Conservation (phyloP, 768 basidiomycete genomes). For the Kwoniella dendrophila region DNA sequence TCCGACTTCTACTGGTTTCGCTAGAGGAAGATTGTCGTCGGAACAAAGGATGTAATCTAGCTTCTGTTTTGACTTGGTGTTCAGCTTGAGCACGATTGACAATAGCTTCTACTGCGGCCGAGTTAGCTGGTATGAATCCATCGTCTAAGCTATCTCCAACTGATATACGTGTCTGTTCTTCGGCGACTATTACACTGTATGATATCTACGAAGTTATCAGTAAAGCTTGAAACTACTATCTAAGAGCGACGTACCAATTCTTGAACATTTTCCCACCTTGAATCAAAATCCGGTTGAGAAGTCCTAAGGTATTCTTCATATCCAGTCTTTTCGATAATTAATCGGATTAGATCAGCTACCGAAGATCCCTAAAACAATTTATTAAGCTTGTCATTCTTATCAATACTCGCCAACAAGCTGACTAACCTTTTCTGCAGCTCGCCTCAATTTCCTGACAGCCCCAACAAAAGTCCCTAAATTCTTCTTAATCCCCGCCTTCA, state of each 20-base stretch:
- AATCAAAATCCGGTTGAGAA: constrained; percentile 69
- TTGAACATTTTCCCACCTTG: constrained; percentile 80
- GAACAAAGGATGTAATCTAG: constrained; percentile 44
- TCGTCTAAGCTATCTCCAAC: constrained; percentile 50
- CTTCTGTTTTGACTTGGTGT: constrained; percentile 24
- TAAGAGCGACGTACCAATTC: constrained; percentile 61
- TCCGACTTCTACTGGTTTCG: constrained; percentile 13
- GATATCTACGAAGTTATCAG: constrained; percentile 42
- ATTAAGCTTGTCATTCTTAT: neutral
- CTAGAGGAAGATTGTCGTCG: constrained; percentile 21
- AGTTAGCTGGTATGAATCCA: constrained; percentile 37
- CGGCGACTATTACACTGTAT: constrained; percentile 50
- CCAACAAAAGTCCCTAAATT: constrained; percentile 68
- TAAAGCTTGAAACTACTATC: neutral
- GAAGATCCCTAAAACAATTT: constrained; percentile 60
- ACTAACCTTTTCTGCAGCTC: constrained; percentile 63
- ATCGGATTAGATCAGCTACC: constrained; percentile 68
- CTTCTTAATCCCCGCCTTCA: constrained; percentile 68
- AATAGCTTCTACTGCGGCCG: constrained; percentile 43
- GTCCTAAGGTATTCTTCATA: constrained; percentile 72
- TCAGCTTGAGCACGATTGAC: constrained; percentile 23
- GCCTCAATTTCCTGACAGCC: constrained; percentile 62
- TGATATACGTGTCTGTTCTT: constrained; percentile 58
- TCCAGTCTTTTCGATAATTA: constrained; percentile 63
- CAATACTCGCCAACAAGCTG: neutral